Percentiles rank a stretch among this genome's conserved stretches.
phyloP scores from a whole-genome alignment of 306 rosid species.

The Adenanthera pavonina region DNA sequence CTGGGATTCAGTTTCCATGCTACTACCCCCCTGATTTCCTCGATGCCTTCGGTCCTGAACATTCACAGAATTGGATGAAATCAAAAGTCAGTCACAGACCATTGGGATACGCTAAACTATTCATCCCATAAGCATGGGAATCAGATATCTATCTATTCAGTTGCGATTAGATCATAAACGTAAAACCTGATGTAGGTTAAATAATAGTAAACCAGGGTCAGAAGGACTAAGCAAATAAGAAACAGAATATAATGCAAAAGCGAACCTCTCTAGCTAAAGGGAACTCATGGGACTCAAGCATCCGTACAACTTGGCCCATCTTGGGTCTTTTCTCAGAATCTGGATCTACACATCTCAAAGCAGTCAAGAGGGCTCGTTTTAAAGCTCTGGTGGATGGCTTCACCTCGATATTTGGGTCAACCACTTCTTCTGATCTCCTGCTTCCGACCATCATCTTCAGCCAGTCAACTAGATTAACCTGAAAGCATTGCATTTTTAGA shows the following conservation, averaged over 20 bases:
- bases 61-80: conserved; percentile 6
- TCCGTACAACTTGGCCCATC: conserved; percentile 91
- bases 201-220: neutral
- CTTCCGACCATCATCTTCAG: conserved; percentile 94
- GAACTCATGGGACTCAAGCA: conserved; percentile 94
- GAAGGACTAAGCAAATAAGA: neutral
- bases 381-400: conserved; percentile 87
- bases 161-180: neutral
- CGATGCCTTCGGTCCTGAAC: conserved; percentile 85
- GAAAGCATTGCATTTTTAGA: conserved; percentile 36
- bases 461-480: conserved; percentile 96
- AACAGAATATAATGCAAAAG: neutral
- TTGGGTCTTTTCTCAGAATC: conserved; percentile 93
- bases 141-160: neutral
- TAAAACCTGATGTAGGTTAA: conserved; percentile 1
- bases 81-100: conserved; percentile 1
- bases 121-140: neutral
- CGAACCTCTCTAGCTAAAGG: conserved; percentile 88
- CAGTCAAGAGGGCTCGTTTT: conserved; percentile 85
- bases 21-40: conserved; percentile 67
- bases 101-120: neutral
- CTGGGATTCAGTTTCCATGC: conserved; percentile 79
- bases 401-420: conserved; percentile 81
- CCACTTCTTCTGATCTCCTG: conserved; percentile 89
- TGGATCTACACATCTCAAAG: conserved; percentile 91